Conservation (phyloP, 176 grass and related monocot species). For the Cenchrus purpureus region DNA sequence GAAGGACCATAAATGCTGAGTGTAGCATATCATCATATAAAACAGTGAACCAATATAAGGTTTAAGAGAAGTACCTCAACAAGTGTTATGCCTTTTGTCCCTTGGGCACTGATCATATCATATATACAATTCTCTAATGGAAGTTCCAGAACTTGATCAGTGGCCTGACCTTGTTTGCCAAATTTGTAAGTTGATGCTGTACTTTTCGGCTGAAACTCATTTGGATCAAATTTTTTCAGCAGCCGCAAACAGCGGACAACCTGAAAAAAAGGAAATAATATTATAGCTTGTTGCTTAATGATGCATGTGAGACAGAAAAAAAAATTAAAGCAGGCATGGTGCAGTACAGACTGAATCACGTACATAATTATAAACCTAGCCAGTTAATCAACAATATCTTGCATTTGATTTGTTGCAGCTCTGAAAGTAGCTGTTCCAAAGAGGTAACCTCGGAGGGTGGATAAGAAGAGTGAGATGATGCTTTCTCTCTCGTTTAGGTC, state of each 20-base stretch:
- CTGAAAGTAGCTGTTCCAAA: conserved; percentile 8
- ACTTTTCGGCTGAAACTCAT: conserved; percentile 80
- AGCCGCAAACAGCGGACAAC: conserved; percentile 78
- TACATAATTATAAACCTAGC: not conserved
- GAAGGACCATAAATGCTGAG: not conserved
- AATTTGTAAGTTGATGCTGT: conserved; percentile 52
- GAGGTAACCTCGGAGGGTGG: not conserved
- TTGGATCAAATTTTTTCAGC: conserved; percentile 79
- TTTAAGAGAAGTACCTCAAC: conserved; percentile 67
- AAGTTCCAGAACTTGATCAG: conserved; percentile 89
- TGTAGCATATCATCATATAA: conserved; percentile 2
- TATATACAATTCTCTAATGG: conserved; percentile 88
- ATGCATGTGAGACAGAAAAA: conserved; percentile 15
- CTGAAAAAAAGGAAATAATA: conserved; percentile 52
- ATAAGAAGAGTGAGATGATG: not conserved
- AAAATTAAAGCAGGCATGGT: conserved; percentile 21
- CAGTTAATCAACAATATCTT: conserved; percentile 12
- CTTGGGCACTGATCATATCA: conserved; percentile 87
- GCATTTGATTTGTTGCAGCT: not conserved
- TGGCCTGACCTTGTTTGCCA: conserved; percentile 74
- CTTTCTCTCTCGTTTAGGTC: not conserved
- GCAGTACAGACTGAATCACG: not conserved
- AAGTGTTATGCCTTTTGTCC: conserved; percentile 90
- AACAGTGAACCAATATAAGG: conserved; percentile 21
- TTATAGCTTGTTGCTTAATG: conserved; percentile 23